phyloP scores from a whole-genome alignment of 306 rosid genomes.

The Fagus crenata region DNA sequence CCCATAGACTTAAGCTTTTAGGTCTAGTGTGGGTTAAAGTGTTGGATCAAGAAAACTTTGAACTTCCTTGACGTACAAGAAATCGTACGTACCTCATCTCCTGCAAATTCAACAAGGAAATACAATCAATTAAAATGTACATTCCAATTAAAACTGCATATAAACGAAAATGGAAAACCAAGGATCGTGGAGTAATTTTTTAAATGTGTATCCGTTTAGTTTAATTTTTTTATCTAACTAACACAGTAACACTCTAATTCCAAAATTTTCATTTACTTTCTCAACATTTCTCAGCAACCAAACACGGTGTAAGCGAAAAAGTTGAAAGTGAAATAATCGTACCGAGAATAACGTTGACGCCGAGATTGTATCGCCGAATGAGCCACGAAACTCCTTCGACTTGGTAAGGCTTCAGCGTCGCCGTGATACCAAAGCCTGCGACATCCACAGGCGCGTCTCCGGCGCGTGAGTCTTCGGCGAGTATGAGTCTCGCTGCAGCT shows the following conservation, averaged over 20 bases:
- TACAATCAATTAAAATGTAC: slow-evolving; percentile 24
- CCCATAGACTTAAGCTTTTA: too few relatives aligned
- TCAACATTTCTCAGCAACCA: slow-evolving; percentile 11
- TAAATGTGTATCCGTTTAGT: too few relatives aligned
- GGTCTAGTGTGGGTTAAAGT: too few relatives aligned
- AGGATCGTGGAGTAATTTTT: too few relatives aligned
- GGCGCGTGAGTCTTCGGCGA: slow-evolving; percentile 38
- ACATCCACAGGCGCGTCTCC: slow-evolving; percentile 28
- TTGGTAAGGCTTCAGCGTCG: slow-evolving; percentile 79
- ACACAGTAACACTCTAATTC: neutral
- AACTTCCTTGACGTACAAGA: slow-evolving; percentile 1
- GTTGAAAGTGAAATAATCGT: slow-evolving; percentile 12
- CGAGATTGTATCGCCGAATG: slow-evolving; percentile 66
- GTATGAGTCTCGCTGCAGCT: slow-evolving; percentile 52
- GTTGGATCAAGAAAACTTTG: neutral
- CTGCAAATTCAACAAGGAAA: slow-evolving; percentile 56
- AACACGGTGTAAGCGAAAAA: slow-evolving; percentile 21
- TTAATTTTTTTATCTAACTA: too few relatives aligned
- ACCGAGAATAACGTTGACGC: slow-evolving; percentile 94
- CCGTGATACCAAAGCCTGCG: slow-evolving; percentile 61
- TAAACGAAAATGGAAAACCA: neutral
- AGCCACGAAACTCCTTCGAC: slow-evolving; percentile 91
- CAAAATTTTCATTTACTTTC: neutral
- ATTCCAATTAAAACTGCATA: neutral
- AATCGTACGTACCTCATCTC: slow-evolving; percentile 91